Evolutionary conservation across 352 stramenopile genomes (phyloP).

Genomic region (Phytophthora boehmeriae): DNA sequence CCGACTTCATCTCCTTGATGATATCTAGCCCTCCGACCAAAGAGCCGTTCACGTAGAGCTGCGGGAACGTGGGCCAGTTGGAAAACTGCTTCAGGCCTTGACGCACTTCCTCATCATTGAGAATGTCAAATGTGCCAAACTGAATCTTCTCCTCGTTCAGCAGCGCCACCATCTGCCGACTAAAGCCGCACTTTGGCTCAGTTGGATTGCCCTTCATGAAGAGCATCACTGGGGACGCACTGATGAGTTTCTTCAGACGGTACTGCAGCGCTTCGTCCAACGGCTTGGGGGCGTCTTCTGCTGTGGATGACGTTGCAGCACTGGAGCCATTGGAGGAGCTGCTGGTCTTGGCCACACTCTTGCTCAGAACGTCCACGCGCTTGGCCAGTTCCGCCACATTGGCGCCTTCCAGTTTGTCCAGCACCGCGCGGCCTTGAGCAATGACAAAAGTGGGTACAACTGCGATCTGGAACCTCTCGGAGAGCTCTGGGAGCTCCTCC

Average conservation of each 20-base stretch:
- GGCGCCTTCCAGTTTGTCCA: constrained; percentile 85
- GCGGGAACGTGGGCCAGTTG: constrained; percentile 99
- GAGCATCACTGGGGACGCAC: constrained; percentile 93
- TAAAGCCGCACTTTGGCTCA: constrained; percentile 96
- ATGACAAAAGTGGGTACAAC: constrained; percentile 96
- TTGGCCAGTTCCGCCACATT: constrained; percentile 87
- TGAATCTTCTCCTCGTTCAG: constrained; percentile 92
- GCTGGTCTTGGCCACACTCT: constrained; percentile 73
- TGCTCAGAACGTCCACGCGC: constrained; percentile 84
- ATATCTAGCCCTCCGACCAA: constrained; percentile 98
- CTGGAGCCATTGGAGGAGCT: background rate
- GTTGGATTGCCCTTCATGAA: constrained; percentile 99
- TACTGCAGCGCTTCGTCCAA: constrained; percentile 75
- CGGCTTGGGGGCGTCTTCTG: constrained; percentile 27
- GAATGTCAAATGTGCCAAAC: constrained; percentile 98
- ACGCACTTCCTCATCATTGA: constrained; percentile 95
- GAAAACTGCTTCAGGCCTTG: constrained; percentile 96
- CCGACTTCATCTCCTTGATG: constrained; percentile 95
- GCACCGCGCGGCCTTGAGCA: constrained; percentile 65
- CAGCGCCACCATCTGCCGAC: constrained; percentile 92
- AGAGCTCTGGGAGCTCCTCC: constrained; percentile 83
- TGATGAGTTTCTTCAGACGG: constrained; percentile 84
- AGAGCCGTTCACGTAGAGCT: constrained; percentile 98
- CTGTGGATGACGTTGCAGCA: constrained; percentile 27
- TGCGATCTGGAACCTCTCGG: constrained; percentile 89